These are phyloP conservation scores for Rhynchospora breviuscula DNA, from an alignment of 176 grass and related monocot genomes.

Conservation along the genomic window DNA sequence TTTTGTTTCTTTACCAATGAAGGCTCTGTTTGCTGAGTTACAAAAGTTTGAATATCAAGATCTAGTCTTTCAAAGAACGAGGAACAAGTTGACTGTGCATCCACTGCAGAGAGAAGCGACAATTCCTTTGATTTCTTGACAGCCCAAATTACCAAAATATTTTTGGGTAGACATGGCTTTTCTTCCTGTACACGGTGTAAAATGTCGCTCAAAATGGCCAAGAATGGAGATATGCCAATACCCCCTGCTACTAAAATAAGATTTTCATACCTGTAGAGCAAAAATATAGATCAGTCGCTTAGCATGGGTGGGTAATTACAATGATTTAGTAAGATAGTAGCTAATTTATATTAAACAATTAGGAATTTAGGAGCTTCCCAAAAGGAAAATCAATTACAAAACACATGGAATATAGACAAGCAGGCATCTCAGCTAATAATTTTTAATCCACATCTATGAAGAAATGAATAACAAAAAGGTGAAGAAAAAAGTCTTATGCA, in stretches of 20 bases:
- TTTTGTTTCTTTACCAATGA: constrained; percentile 51
- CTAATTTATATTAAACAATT: background rate
- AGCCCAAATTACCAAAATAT: constrained; percentile 83
- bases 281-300: background rate
- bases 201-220: constrained; percentile 88
- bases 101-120: constrained; percentile 63
- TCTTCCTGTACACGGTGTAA: constrained; percentile 62
- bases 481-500: background rate
- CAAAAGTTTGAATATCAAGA: constrained; percentile 73
- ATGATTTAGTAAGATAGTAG: background rate
- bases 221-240: constrained; percentile 82
- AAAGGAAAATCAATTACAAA: background rate
- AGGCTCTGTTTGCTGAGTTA: constrained; percentile 70
- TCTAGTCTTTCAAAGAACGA: constrained; percentile 48
- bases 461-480: too few species aligned
- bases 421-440: too few species aligned
- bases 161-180: constrained; percentile 62
- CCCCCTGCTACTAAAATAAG: constrained; percentile 95
- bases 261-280: constrained; percentile 70
- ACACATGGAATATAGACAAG: background rate
- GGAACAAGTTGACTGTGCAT: constrained; percentile 52
- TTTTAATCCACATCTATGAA: too few species aligned
- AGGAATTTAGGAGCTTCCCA: background rate
- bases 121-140: constrained; percentile 85
- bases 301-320: background rate